phyloP scores from a whole-genome alignment of 1,284 basidiomycete species.

The Tilletiopsis washingtonensis region DNA sequence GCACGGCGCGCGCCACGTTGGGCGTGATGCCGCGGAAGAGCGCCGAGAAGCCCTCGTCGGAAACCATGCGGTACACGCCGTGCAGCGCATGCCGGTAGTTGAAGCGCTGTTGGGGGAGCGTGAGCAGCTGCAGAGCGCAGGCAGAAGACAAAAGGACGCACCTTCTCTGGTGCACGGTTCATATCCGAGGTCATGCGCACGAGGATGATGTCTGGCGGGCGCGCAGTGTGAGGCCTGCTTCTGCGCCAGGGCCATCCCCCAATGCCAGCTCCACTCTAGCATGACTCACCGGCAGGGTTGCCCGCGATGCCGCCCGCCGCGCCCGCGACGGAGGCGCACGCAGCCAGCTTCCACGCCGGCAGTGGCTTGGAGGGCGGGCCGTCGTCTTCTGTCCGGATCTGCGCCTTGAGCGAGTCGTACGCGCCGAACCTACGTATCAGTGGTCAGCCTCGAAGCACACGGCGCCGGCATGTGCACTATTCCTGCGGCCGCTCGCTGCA shows the following conservation, averaged over 20 bases:
- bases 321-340: slow-evolving; percentile 33
- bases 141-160: background rate
- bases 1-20: slow-evolving; percentile 52
- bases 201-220: slow-evolving; percentile 52
- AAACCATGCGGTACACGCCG: slow-evolving; percentile 50
- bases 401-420: slow-evolving; percentile 38
- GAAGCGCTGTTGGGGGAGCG: slow-evolving; percentile 30
- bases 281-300: slow-evolving; percentile 24
- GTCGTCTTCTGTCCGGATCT: slow-evolving; percentile 6
- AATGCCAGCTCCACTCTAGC: no score
- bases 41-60: slow-evolving; percentile 50
- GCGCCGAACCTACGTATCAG: slow-evolving; percentile 26
- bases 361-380: slow-evolving; percentile 11
- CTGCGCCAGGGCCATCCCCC: no score
- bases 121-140: background rate
- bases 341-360: slow-evolving; percentile 25
- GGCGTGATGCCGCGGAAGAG: slow-evolving; percentile 52
- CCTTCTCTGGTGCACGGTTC: slow-evolving; percentile 20
- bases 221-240: background rate
- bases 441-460: background rate
- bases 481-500: background rate
- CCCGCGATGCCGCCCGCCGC: slow-evolving; percentile 40
- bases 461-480: background rate
- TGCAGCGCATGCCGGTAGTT: slow-evolving; percentile 49
- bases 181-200: slow-evolving; percentile 50